A percentile compares a stretch with the other conserved stretches of the same genome.
These are phyloP conservation scores for Mortierella sp. DNA, from an alignment of 371 early-diverging fungal genomes.

Conservation along the genomic window DNA sequence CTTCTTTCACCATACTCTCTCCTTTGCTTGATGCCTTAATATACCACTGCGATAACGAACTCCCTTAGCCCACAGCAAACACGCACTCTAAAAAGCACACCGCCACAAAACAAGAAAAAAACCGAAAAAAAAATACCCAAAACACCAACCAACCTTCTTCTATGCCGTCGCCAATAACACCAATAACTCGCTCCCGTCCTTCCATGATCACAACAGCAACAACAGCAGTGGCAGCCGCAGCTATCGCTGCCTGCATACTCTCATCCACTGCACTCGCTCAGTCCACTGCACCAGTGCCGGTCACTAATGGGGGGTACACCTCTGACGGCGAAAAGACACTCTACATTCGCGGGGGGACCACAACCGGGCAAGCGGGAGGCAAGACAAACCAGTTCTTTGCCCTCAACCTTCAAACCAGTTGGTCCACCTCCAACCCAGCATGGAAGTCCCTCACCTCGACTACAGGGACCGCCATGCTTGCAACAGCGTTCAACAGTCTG, in stretches of 20 bases:
- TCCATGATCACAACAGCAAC: background rate
- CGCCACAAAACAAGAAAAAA: background rate
- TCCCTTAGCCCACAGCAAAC: background rate
- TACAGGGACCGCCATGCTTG: background rate
- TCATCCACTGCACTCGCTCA: background rate
- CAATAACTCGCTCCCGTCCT: background rate
- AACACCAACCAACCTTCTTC: background rate
- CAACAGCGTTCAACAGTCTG: background rate
- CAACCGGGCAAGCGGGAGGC: background rate
- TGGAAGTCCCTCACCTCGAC: background rate
- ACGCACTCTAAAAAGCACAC: background rate
- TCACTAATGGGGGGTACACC: background rate
- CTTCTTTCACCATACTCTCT: background rate
- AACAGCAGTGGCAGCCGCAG: background rate
- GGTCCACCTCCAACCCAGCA: slow-evolving; percentile 1
- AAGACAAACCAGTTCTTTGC: slow-evolving; percentile 1
- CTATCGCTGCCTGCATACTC: background rate
- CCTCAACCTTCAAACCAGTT: background rate
- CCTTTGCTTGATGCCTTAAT: background rate
- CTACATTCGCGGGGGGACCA: background rate
- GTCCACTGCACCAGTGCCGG: background rate
- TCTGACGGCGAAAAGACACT: slow-evolving; percentile 1
- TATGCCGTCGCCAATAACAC: background rate
- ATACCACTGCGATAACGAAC: background rate
- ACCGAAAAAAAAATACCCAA: background rate